Evolutionary conservation across 257 asterid genomes (phyloP).

Genomic region (Nicotiana knightiana): DNA sequence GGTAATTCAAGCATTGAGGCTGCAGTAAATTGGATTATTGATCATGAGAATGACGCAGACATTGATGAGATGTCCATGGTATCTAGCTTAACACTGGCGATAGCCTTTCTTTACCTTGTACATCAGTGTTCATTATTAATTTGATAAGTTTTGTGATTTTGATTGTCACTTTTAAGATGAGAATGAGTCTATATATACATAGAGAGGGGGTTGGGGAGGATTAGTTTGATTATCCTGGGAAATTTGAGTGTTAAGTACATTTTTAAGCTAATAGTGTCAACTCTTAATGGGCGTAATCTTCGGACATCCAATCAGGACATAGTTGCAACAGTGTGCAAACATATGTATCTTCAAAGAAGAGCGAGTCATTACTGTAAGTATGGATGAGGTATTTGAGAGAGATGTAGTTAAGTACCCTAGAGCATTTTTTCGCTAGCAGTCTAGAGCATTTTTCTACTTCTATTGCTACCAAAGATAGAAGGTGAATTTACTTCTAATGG

Average conservation of each 20-base stretch:
- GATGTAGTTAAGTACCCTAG: background rate
- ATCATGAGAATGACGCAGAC: slow-evolving; percentile 43
- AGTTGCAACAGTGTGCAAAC: background rate
- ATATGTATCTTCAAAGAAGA: background rate
- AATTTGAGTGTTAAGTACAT: background rate
- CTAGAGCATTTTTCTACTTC: background rate
- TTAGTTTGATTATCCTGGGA: too few relatives aligned
- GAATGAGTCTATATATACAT: background rate
- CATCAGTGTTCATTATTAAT: background rate
- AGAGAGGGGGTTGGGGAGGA: too few relatives aligned
- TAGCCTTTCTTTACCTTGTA: background rate
- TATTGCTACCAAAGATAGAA: background rate
- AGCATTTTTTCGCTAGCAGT: too few relatives aligned
- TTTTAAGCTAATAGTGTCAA: background rate
- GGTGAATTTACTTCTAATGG: background rate
- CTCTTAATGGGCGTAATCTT: background rate
- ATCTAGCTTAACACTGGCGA: slow-evolving; percentile 16
- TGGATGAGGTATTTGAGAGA: background rate
- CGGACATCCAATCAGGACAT: background rate
- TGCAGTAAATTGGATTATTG: slow-evolving; percentile 65
- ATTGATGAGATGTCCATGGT: slow-evolving; percentile 40
- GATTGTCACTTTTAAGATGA: background rate
- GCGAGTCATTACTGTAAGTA: background rate
- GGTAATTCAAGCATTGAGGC: slow-evolving; percentile 68
- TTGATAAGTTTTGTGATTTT: background rate